These are phyloP conservation scores for Nepenthes alata DNA, from an alignment of 179 eudicot species.

Conservation along the genomic window DNA sequence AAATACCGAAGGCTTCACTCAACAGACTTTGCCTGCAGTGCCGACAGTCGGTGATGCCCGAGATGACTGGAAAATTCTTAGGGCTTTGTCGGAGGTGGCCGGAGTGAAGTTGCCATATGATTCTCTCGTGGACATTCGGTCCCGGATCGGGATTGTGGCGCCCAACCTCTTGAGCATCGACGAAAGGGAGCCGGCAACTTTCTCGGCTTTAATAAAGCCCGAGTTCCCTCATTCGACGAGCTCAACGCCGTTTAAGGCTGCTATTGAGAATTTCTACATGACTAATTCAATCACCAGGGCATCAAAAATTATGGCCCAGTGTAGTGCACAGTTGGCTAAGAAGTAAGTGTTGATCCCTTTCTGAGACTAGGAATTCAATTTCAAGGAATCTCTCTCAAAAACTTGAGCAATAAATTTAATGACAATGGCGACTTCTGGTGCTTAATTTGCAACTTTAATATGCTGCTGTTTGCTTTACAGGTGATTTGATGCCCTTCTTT, in stretches of 20 bases:
- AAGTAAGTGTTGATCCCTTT: slow-evolving; percentile 23
- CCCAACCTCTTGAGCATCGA: slow-evolving; percentile 70
- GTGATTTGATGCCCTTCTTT: no score
- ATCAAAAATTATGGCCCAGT: slow-evolving; percentile 97
- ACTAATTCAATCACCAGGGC: slow-evolving; percentile 90
- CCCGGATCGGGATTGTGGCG: slow-evolving; percentile 64
- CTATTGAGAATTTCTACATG: slow-evolving; percentile 87
- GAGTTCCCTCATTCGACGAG: slow-evolving; percentile 31
- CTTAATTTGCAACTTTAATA: no score
- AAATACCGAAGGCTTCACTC: slow-evolving; percentile 81
- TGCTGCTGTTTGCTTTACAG: no score
- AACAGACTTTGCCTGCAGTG: slow-evolving; percentile 80
- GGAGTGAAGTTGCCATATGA: slow-evolving; percentile 72
- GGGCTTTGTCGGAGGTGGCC: slow-evolving; percentile 85
- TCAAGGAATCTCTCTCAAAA: no score
- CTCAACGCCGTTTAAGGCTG: slow-evolving; percentile 41
- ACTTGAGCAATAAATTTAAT: no score
- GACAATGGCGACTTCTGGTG: no score
- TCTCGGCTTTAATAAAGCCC: slow-evolving; percentile 50
- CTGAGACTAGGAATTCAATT: no score
- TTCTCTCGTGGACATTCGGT: slow-evolving; percentile 40
- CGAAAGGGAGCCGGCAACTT: slow-evolving; percentile 66
- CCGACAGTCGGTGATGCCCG: slow-evolving; percentile 96
- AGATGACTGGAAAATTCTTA: slow-evolving; percentile 89
- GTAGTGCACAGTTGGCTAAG: slow-evolving; percentile 65